Base-by-base conservation (phyloP, 1,284 basidiomycete genomes). In the Papiliotrema flavescens region DNA sequence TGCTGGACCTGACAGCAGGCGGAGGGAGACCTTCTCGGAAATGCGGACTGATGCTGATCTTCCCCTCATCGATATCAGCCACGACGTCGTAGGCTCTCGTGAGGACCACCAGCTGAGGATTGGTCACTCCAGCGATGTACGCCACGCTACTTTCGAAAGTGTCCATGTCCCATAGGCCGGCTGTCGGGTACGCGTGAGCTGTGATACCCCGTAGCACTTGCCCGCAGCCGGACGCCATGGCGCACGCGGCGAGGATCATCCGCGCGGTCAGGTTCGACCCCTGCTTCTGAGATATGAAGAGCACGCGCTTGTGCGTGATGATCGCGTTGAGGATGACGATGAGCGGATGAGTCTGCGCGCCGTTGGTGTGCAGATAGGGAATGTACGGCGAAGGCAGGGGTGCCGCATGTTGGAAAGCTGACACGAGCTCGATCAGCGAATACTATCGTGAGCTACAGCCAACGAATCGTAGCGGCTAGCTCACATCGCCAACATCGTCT, bases 301-400 rank as follows among this genome's bases (percentile, higher is more conserved):
- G 86, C 62, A 98, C 87, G 15, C 94, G 86, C 69, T 98, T 96
- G 55, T 89, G 86, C 0, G 94, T 94, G 23, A 96, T 80, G 55
- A 98, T 83, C 0, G 94, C 94, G 72, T 98, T 98, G 80, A 96
- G 92, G 13, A 98, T 83, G 42, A 98, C 81, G 55, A 95, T 92
- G 65, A 98, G 85, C 0, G 94, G 92, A 67, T 93, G 91, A 0
- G 95, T 98, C 55, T 83, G 79, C n/a, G 83, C 79, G 49, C 95
- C 95, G 63, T 88, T 92, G 0, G 90, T 91, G 71, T 97, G 94
- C 28, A 98, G 79, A 71, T 97, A 91, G 1, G 93, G 88, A 70
- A 96, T 92, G 43, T 85, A 79, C 0, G 92, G 92, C 7, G 89
- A 86, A 26, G 82, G 80, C 47, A 90, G 80, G 8, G 74, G 69